A percentile compares a stretch with the other conserved stretches of the same genome.
Conservation (phyloP, 441 rosid genomes). For the Biscutella laevigata region DNA sequence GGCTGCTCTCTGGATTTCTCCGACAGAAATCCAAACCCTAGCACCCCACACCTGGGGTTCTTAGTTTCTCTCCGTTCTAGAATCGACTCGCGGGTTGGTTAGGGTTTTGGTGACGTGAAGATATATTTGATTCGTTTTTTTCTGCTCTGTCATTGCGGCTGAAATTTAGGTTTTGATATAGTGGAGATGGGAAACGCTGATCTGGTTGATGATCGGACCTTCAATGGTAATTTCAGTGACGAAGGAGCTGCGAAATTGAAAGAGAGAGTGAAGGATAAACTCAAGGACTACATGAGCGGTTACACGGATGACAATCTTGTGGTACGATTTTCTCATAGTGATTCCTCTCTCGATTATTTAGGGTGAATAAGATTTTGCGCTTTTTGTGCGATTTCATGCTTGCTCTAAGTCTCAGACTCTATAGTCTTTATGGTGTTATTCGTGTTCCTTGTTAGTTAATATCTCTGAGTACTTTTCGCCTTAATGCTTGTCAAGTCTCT, state of each 20-base stretch:
- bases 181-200: conserved; percentile 49
- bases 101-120: conserved; percentile 14
- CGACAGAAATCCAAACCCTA: conserved; percentile 20
- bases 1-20: conserved; percentile 10
- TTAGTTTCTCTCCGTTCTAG: neutral
- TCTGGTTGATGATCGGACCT: conserved; percentile 61
- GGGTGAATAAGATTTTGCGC: neutral
- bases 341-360: neutral
- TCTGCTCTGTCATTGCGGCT: conserved; percentile 15
- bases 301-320: conserved; percentile 96
- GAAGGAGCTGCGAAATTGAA: conserved; percentile 68
- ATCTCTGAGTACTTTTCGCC: neutral
- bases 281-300: conserved; percentile 92
- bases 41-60: neutral
- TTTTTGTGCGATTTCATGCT: too few species aligned
- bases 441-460: neutral
- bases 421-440: too few species aligned
- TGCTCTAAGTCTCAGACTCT: too few species aligned
- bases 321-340: conserved; percentile 34
- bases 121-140: neutral
- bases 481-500: neutral
- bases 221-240: conserved; percentile 53
- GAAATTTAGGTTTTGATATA: conserved; percentile 21
- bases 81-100: conserved; percentile 6
- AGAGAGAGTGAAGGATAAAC: conserved; percentile 56